Evolutionary conservation across 345 rosid genomes (phyloP), one percentile per base, ranked within the genome.

Genomic region (Eucalyptus shirleyi): DNA sequence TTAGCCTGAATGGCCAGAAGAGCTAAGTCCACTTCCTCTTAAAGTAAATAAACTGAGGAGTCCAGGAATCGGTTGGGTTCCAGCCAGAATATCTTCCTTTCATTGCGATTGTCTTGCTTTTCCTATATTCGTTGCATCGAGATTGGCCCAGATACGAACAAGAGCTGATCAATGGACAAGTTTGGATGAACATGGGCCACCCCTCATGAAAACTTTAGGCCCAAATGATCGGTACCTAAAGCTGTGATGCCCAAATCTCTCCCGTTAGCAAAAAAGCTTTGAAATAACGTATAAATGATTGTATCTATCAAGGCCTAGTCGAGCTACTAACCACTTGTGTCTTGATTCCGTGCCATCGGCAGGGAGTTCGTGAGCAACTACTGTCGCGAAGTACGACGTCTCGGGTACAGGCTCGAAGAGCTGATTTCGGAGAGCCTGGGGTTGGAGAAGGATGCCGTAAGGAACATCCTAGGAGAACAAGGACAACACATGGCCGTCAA

Each of bases 401-500:
- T 97, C n/a, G 99, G 96, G 47, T 92, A 81, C 59, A 93, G 92
- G 53, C 30, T 96, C 50, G 93, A 96, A 91, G 99, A 96, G 82
- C 42, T 96, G 24, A 95, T 97, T 86, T 96, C 99, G 51, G 98
- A 97, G 92, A 96, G 99, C 93, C 91, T 97, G 83, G 98, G 97
- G 14, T 92, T 96, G 72, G 96, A 94, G 50, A 97, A 95, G 87
- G 95, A 91, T 86, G 44, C 92, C 88, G 86, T 95, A 65, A 93
- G 91, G 86, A 89, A 93, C 5, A 93, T 93, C 8, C 86, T 96
- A 37, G 98, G 99, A 9, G 98, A 96, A 42, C 99, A 97, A 92
- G 99, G 98, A 21, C 99, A 97, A 89, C 99, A 96, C 90, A 97
- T 97, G 99, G 98, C 99, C 32, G 93, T 97, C 15, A 97, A 97